These are phyloP conservation scores for Cryptosporidium xiaoi DNA, from an alignment of 169 alveolate genomes.

Conservation along the genomic window DNA sequence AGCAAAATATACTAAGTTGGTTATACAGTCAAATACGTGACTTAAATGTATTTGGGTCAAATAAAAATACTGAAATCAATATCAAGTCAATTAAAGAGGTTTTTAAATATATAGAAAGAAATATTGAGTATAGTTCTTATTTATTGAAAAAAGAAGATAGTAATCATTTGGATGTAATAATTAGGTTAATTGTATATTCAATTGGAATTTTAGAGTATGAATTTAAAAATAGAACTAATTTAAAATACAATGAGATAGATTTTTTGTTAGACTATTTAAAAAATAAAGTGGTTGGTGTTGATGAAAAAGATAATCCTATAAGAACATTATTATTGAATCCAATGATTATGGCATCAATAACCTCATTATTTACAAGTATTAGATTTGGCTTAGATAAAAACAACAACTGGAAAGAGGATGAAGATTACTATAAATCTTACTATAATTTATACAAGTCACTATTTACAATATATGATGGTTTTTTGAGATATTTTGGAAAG, in stretches of 20 bases:
- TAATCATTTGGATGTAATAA: slow-evolving; percentile 1
- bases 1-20: too few species aligned
- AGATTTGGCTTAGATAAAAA: background rate
- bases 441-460: slow-evolving; percentile 14
- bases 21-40: too few species aligned
- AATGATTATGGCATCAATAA: slow-evolving; percentile 20
- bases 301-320: background rate
- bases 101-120: background rate
- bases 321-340: slow-evolving; percentile 14
- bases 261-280: slow-evolving; percentile 1
- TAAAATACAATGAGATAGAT: slow-evolving; percentile 22
- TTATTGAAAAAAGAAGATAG: slow-evolving; percentile 7
- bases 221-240: background rate
- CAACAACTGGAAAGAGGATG: background rate
- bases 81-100: background rate
- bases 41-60: too few species aligned
- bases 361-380: slow-evolving; percentile 29
- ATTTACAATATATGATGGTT: background rate
- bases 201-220: slow-evolving; percentile 33
- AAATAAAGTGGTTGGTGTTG: background rate
- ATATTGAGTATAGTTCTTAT: background rate
- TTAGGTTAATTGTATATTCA: background rate
- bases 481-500: background rate
- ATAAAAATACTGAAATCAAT: background rate
- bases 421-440: slow-evolving; percentile 7